Conservation (phyloP, 179 eudicot genomes). For the Camellia oleifera region DNA sequence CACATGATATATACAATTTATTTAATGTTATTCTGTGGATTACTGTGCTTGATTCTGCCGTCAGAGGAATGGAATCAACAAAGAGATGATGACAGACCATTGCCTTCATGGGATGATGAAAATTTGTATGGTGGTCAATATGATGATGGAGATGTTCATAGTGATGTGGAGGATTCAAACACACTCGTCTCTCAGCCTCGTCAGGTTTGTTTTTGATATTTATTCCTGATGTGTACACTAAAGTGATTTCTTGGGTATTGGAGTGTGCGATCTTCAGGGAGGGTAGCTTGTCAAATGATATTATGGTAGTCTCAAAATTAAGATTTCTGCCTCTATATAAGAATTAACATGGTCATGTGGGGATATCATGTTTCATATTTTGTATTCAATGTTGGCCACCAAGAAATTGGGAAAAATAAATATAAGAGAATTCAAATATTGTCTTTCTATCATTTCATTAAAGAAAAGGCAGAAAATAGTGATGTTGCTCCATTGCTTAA, state of each 20-base stretch:
- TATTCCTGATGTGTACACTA: neutral
- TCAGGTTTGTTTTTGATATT: conserved; percentile 42
- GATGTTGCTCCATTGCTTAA: neutral
- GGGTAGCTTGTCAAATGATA: neutral
- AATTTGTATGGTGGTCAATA: conserved; percentile 38
- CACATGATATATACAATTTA: too few species aligned
- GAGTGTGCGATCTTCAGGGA: neutral
- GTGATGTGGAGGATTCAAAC: conserved; percentile 55
- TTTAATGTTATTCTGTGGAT: neutral
- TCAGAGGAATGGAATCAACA: conserved; percentile 33
- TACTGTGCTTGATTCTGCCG: conserved; percentile 12
- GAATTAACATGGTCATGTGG: neutral
- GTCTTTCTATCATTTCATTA: neutral
- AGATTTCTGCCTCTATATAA: neutral
- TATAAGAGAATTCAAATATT: neutral
- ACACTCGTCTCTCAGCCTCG: conserved; percentile 63
- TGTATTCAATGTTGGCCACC: neutral
- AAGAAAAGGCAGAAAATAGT: neutral
- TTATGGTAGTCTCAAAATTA: neutral
- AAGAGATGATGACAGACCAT: conserved; percentile 34
- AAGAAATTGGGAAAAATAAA: neutral
- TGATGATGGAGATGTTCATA: conserved; percentile 48
- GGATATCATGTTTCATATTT: neutral
- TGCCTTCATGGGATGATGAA: conserved; percentile 53
- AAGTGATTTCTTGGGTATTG: neutral